Base-by-base conservation (phyloP, 2,329 filamentous ascomycete species). In the Emydomyces testavorans region DNA sequence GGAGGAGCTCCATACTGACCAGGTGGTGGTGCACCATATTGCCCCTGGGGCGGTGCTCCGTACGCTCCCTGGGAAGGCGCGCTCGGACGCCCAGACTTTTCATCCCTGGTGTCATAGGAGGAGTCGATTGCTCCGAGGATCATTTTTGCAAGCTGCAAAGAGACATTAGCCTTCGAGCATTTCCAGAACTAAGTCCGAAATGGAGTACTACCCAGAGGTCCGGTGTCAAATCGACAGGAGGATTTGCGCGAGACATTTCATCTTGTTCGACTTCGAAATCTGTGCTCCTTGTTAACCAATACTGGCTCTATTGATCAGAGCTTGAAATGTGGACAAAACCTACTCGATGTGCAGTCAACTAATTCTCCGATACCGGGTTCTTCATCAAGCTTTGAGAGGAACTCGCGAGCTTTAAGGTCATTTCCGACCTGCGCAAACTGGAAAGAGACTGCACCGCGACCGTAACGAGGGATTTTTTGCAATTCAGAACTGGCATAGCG, bases 341-440 rank as follows among this genome's bases (percentile, higher is more conserved):
- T 71, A 81, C 78, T 82, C 18, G 79, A 82, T 48, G 79, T 83
- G 66, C 79, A 83, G 62, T 83, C 79, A 49, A 83, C 74, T 61
- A 82, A 64, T 13, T 69, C 62, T 40, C 80, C 80, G 56, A 83
- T 74, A 18, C 63, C 62, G 10, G 78, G 77, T 50, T 83, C 78
- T 52, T 76, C 73, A 56, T 83, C 80, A n/a, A 83, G 70, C 56
- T 76, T 76, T 41, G 69, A 64, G 40, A 83, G 67, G 69, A 82
- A 83, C 52, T 80, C 74, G 47, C 76, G 75, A 1, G 80, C 80
- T 54, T 74, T 74, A 58, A 75, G 68, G 56, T 83, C 80, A 55
- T 81, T 82, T 52, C 80, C 80, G 41, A 83, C 80, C 56, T 83
- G 80, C 0, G 79, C 79, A 58, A 83, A 82, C 58, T 83, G 78